Conservation (phyloP, 192 early-diverging fungal genomes). For the Globomyces pollinis-pini region DNA sequence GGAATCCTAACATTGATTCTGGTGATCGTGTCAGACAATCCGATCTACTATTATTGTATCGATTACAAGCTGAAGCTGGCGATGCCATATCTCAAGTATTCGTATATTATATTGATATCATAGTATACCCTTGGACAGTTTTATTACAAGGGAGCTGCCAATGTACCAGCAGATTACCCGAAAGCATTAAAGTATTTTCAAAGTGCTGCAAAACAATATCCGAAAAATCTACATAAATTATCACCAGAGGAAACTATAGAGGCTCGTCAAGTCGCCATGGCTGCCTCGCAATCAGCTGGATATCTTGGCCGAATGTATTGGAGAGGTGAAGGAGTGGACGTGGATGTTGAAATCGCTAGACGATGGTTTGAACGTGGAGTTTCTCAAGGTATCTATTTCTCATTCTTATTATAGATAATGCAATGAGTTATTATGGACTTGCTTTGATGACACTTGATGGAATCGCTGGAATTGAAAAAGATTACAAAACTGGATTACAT, state of each 20-base stretch:
- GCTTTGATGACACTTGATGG: constrained; percentile 79
- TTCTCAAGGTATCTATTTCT: no score
- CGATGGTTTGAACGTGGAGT: constrained; percentile 73
- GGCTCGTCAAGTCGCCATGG: constrained; percentile 15
- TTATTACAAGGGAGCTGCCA: constrained; percentile 68
- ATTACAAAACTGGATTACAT: constrained; percentile 17
- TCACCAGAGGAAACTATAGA: constrained; percentile 2
- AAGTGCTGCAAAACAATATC: constrained; percentile 42
- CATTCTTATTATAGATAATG: no score
- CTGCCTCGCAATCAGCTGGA: constrained; percentile 67
- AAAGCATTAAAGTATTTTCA: constrained; percentile 56
- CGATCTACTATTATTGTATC: constrained; percentile 75
- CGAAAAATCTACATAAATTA: background rate
- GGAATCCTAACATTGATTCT: constrained; percentile 41
- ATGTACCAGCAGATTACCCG: constrained; percentile 45
- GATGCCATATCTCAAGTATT: constrained; percentile 50
- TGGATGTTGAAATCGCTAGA: constrained; percentile 53
- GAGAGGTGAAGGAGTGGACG: constrained; percentile 78
- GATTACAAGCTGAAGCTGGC: constrained; percentile 56
- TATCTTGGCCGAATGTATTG: constrained; percentile 80
- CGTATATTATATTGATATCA: background rate
- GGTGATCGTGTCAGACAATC: constrained; percentile 23
- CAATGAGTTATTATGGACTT: constrained; percentile 61
- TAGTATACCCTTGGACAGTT: constrained; percentile 66
- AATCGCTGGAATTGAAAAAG: constrained; percentile 24